Conservation (phyloP, 768 basidiomycete species). For the Rhizopogon salebrosus region DNA sequence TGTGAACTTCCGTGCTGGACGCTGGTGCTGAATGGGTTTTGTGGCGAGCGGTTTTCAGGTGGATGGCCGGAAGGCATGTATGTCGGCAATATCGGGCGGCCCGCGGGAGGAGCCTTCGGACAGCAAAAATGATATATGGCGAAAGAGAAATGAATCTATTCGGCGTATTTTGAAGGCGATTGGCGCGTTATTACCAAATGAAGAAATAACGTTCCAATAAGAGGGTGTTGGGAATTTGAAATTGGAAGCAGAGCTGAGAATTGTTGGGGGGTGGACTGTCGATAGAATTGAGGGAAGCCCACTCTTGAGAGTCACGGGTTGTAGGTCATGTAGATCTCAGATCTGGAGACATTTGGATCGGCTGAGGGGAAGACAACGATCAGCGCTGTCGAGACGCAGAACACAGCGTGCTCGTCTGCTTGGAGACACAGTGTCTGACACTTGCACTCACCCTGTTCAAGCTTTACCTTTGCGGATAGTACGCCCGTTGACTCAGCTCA, state of each 20-base stretch:
- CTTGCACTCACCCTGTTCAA: too few species aligned
- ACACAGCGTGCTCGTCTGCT: not conserved
- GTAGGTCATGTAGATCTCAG: constrained; percentile 11
- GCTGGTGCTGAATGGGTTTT: not conserved
- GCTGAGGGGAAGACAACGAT: constrained; percentile 1
- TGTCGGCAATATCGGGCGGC: not conserved
- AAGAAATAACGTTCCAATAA: constrained; percentile 7
- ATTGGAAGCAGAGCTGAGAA: constrained; percentile 19
- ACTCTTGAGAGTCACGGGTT: constrained; percentile 16
- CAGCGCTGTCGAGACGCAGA: not conserved
- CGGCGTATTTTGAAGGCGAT: not conserved
- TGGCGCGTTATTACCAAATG: constrained; percentile 7
- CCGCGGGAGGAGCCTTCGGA: not conserved
- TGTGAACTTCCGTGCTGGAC: not conserved
- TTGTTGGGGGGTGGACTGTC: not conserved
- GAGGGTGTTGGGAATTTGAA: constrained; percentile 19
- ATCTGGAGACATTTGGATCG: constrained; percentile 3
- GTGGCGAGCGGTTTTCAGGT: not conserved
- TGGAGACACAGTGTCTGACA: not conserved
- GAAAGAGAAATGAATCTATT: not conserved
- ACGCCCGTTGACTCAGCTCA: not conserved
- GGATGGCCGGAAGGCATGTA: not conserved
- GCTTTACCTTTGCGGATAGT: not conserved
- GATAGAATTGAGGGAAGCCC: constrained; percentile 9
- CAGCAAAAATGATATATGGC: too few species aligned